Evolutionary conservation across 176 grass and related monocot genomes (phyloP), one percentile per base, ranked within the genome.

Genomic region (Hordeum vulgare): DNA sequence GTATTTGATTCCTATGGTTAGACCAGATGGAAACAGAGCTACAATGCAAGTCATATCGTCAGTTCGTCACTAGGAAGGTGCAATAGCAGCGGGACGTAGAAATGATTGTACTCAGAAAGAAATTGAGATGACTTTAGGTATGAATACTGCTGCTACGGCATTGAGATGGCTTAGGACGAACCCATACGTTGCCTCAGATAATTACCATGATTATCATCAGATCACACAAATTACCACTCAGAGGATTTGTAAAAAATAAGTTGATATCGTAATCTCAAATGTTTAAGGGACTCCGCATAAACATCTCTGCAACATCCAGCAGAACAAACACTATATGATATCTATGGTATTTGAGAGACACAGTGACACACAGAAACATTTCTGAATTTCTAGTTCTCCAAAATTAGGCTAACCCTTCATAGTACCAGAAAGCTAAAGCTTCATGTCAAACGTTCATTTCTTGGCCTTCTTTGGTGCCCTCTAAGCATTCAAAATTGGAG

Each of bases 381-480:
- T 37, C 75, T 17, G 54, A 57, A 87, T 9, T 63, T 72, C 54
- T 24, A 59, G 15, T 18, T 26, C 67, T 81, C 29, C 75, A 81
- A 82, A 74, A 81, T 61, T 27, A 76, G 71, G 27, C 80, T 83
- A 69, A 58, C 51, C 82, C 76, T 81, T 78, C 23, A 17, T 31
- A 64, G 69, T 45, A 62, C 20, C 60, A 36, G 35, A 61, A 60
- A 71, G 66, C 78, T 79, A 75, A 75, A 70, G 81, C 75, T 84
- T 72, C 77, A 68, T 23, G 58, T 70, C 78, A 78, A 20, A 45
- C 20, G 56, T 88, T 88, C 73, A 92, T 47, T 92, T 92, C 90
- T 89, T 92, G 1, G 64, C 26, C 29, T 86, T 92, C 82, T 89
- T 89, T 2, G 86, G 54, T 79, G 79, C 78, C 66, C 90, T 92